Percentiles rank a stretch among this genome's conserved stretches.
Conservation (phyloP, 2,329 filamentous ascomycete genomes). For the Aschersonia sp. region DNA sequence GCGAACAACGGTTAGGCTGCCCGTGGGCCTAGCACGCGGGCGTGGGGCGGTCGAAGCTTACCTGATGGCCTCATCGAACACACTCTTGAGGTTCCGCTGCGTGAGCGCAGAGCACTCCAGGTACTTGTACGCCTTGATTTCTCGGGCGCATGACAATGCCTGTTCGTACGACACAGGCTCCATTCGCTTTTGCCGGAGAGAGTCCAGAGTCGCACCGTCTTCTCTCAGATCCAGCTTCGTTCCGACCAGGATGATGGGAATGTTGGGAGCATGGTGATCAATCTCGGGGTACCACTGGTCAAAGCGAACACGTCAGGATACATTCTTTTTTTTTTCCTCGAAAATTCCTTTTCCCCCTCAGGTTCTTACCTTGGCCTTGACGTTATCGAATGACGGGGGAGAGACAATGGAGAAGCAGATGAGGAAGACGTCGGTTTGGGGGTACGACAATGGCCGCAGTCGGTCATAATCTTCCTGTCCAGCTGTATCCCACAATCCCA, state of each 20-base stretch:
- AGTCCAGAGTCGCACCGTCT: conserved; percentile 67
- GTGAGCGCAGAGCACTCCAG: conserved; percentile 95
- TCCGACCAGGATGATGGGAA: conserved; percentile 91
- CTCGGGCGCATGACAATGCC: conserved; percentile 75
- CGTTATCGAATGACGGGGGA: conserved; percentile 96
- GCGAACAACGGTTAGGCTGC: neutral
- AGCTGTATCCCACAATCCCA: conserved; percentile 96
- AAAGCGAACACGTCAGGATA: too few species aligned
- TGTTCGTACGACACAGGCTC: conserved; percentile 72
- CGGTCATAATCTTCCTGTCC: conserved; percentile 98
- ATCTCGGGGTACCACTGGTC: conserved; percentile 91
- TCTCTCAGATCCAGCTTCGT: conserved; percentile 95
- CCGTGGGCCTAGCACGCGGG: neutral
- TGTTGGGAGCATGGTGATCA: conserved; percentile 86
- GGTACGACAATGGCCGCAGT: conserved; percentile 87
- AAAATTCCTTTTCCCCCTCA: neutral
- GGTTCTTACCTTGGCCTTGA: conserved; percentile 76
- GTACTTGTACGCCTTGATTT: conserved; percentile 94
- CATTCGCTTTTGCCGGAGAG: conserved; percentile 83
- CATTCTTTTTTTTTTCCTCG: too few species aligned
- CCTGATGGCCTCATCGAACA: conserved; percentile 98
- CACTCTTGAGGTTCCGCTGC: conserved; percentile 92
- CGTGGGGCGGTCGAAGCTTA: conserved; percentile 29
- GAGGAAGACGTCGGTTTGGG: conserved; percentile 94
- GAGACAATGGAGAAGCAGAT: conserved; percentile 98